phyloP scores from a whole-genome alignment of 176 grass and related monocot genomes.

The Hsuehochloa calcarea region DNA sequence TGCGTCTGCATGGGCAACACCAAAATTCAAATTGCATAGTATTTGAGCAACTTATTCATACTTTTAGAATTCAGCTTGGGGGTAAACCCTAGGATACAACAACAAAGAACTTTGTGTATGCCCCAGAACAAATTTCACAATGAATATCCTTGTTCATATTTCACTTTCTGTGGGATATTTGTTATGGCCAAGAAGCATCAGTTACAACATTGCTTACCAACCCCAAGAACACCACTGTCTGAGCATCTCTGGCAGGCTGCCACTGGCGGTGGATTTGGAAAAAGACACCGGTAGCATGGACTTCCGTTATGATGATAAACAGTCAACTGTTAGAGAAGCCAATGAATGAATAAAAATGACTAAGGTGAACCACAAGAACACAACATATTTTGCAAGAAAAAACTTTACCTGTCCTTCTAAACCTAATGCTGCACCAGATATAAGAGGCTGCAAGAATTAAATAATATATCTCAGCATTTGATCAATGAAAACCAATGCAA shows the following conservation, averaged over 20 bases:
- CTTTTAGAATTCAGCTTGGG: neutral
- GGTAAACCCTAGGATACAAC: neutral
- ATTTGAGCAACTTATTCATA: neutral
- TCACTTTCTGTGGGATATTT: neutral
- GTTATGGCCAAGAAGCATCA: slow-evolving; percentile 6
- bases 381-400: slow-evolving; percentile 24
- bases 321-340: slow-evolving; percentile 60
- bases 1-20: slow-evolving; percentile 1
- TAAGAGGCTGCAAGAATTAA: slow-evolving; percentile 69
- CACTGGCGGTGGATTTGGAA: slow-evolving; percentile 78
- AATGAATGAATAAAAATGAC: slow-evolving; percentile 30
- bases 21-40: neutral
- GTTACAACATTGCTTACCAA: slow-evolving; percentile 57
- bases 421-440: slow-evolving; percentile 86
- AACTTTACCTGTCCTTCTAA: slow-evolving; percentile 86
- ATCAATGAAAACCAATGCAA: neutral
- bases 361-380: neutral
- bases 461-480: neutral
- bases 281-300: slow-evolving; percentile 93
- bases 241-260: slow-evolving; percentile 92
- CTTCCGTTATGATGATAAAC: slow-evolving; percentile 95
- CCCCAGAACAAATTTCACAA: neutral
- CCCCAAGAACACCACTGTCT: slow-evolving; percentile 90
- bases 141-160: slow-evolving; percentile 1
- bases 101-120: slow-evolving; percentile 2